Evolutionary conservation across 192 early-diverging fungal species (phyloP).

Genomic region (Podochytrium sp.): DNA sequence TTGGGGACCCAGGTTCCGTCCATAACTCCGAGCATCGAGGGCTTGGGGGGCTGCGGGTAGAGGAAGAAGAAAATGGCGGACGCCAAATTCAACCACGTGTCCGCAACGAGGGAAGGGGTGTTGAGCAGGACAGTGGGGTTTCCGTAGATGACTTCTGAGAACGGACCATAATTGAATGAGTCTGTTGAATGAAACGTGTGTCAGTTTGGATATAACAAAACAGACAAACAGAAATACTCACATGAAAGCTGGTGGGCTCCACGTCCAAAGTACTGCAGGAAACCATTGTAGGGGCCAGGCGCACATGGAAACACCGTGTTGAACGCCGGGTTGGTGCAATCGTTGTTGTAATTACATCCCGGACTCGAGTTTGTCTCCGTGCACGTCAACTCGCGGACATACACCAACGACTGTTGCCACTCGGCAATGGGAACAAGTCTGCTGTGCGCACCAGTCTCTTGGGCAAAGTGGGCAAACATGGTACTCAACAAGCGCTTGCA

Average conservation of each 20-base stretch:
- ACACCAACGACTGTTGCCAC: conserved; percentile 13
- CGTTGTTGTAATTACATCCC: conserved; percentile 24
- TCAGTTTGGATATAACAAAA: background rate
- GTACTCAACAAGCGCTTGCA: conserved; percentile 12
- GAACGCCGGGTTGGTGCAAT: conserved; percentile 23
- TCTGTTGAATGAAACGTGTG: background rate
- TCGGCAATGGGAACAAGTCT: background rate
- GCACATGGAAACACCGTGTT: conserved; percentile 23
- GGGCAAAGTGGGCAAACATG: conserved; percentile 35
- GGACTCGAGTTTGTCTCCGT: background rate
- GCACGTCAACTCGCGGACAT: conserved; percentile 10
- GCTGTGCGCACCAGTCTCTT: conserved; percentile 24
- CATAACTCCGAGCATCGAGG: conserved; percentile 23
- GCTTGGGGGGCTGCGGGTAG: conserved; percentile 30
- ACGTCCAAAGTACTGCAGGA: conserved; percentile 19
- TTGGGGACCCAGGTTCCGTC: conserved; percentile 20
- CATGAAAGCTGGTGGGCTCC: conserved; percentile 29
- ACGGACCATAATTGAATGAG: conserved; percentile 26
- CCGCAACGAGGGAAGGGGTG: conserved; percentile 20
- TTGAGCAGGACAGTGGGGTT: conserved; percentile 5
- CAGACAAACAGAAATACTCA: background rate
- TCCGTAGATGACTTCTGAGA: conserved; percentile 9
- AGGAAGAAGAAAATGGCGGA: conserved; percentile 24
- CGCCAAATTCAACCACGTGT: conserved; percentile 29
- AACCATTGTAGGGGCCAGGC: background rate